Percentiles rank a stretch among this genome's conserved stretches.
phyloP scores from a whole-genome alignment of 139 green algal genomes.

The Parachlorella kessleri region DNA sequence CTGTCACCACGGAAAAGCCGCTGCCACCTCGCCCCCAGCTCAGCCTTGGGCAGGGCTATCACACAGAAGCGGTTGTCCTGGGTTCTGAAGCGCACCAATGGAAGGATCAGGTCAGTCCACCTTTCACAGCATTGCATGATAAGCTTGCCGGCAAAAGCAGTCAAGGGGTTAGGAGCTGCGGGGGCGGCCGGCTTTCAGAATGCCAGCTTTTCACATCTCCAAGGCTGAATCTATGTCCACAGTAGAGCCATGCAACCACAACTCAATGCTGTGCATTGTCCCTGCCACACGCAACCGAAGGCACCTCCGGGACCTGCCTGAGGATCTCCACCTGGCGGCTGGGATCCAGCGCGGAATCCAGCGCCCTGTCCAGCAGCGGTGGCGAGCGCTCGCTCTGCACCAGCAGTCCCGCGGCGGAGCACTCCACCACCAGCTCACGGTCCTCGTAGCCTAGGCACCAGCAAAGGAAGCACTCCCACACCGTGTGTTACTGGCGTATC shows the following conservation, averaged over 20 bases:
- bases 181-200: too few relatives aligned
- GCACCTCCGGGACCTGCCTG: constrained; percentile 7
- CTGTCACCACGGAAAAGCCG: constrained; percentile 67
- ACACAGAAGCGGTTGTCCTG: constrained; percentile 59
- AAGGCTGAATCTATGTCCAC: too few relatives aligned
- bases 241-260: too few relatives aligned
- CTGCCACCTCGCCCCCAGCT: constrained; percentile 49
- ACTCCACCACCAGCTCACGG: constrained; percentile 53
- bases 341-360: constrained; percentile 41
- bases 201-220: too few relatives aligned
- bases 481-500: too few relatives aligned
- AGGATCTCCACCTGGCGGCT: constrained; percentile 45
- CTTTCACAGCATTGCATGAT: too few relatives aligned
- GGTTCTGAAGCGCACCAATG: constrained; percentile 32
- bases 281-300: too few relatives aligned
- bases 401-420: constrained; percentile 24
- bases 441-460: constrained; percentile 55
- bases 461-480: too few relatives aligned
- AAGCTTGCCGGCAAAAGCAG: too few relatives aligned
- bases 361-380: constrained; percentile 56
- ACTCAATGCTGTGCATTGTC: too few relatives aligned
- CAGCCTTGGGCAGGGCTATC: constrained; percentile 51
- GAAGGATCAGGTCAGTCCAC: too few relatives aligned
- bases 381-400: constrained; percentile 63
- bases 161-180: too few relatives aligned